phyloP scores from a whole-genome alignment of 805 yeast genomes.

The Hanseniaspora singularis region DNA sequence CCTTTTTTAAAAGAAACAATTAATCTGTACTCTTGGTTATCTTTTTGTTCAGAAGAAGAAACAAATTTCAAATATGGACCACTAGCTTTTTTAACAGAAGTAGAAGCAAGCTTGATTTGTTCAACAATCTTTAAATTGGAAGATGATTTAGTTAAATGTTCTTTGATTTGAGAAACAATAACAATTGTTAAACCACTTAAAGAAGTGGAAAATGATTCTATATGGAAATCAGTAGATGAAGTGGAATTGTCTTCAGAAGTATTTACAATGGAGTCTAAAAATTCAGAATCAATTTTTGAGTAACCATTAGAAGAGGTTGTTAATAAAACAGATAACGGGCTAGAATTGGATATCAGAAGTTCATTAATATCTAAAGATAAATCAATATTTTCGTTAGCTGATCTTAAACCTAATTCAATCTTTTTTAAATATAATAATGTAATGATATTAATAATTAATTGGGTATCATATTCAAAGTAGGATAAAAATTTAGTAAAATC shows the following conservation, averaged over 20 bases:
- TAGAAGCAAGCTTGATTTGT: constrained; percentile 16
- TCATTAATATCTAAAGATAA: not conserved
- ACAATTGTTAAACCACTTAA: constrained; percentile 26
- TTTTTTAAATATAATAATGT: constrained; percentile 87
- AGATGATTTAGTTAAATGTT: constrained; percentile 35
- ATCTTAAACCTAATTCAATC: constrained; percentile 68
- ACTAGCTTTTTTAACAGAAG: constrained; percentile 42
- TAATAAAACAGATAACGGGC: not conserved
- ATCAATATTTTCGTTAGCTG: constrained; percentile 20
- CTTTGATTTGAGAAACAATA: constrained; percentile 61
- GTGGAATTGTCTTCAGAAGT: constrained; percentile 53
- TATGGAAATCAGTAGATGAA: constrained; percentile 68
- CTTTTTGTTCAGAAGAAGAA: constrained; percentile 56
- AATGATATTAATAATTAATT: constrained; percentile 70
- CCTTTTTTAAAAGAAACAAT: constrained; percentile 79
- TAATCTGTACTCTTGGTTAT: constrained; percentile 58
- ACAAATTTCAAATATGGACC: constrained; percentile 90
- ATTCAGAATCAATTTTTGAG: constrained; percentile 77
- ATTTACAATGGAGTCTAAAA: constrained; percentile 52
- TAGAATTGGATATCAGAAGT: not conserved
- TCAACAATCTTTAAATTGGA: constrained; percentile 31
- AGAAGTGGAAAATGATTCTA: constrained; percentile 41
- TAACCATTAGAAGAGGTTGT: constrained; percentile 65
- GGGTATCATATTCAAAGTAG: not conserved
- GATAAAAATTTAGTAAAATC: not conserved